A percentile compares a stretch with the other conserved stretches of the same genome.
phyloP scores from a whole-genome alignment of 495 filamentous ascomycete genomes.

The Eremomyces bilateralis region DNA sequence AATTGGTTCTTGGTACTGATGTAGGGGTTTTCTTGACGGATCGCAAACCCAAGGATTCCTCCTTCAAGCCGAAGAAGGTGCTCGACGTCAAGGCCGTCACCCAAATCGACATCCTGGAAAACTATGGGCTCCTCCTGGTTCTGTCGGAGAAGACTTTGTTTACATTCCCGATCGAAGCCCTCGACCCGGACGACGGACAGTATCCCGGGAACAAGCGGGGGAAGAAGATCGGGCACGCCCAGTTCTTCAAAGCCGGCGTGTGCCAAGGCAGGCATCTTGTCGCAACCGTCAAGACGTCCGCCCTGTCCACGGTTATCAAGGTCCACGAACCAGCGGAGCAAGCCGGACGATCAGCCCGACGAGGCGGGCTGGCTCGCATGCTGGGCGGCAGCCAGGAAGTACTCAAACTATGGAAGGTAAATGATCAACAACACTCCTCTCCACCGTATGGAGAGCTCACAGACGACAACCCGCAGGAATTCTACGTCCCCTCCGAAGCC shows the following conservation, averaged over 20 bases:
- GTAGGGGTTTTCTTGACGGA: slow-evolving; percentile 82
- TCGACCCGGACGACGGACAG: slow-evolving; percentile 50
- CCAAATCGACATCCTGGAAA: slow-evolving; percentile 88
- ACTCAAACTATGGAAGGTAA: slow-evolving; percentile 75
- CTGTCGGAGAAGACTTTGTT: slow-evolving; percentile 76
- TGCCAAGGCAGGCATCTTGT: slow-evolving; percentile 87
- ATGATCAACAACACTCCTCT: slow-evolving; percentile 6
- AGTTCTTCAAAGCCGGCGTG: slow-evolving; percentile 94
- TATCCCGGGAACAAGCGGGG: slow-evolving; percentile 57
- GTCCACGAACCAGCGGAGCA: slow-evolving; percentile 93
- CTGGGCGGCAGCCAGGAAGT: slow-evolving; percentile 85
- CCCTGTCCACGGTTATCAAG: slow-evolving; percentile 84
- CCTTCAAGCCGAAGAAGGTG: slow-evolving; percentile 53
- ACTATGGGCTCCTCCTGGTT: slow-evolving; percentile 80
- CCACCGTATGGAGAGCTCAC: not conserved
- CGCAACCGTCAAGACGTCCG: slow-evolving; percentile 78
- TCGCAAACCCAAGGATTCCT: slow-evolving; percentile 64
- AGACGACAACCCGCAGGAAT: slow-evolving; percentile 35
- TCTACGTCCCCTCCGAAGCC: slow-evolving; percentile 93
- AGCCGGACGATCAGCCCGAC: slow-evolving; percentile 69
- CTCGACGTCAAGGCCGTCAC: slow-evolving; percentile 76
- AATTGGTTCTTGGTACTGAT: slow-evolving; percentile 84
- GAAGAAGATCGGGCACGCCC: slow-evolving; percentile 96
- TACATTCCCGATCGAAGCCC: slow-evolving; percentile 68
- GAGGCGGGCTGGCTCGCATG: slow-evolving; percentile 83